A percentile compares a stretch with the other conserved stretches of the same genome.
Conservation (phyloP, 257 asterid species). For the Przewalskia tangutica region DNA sequence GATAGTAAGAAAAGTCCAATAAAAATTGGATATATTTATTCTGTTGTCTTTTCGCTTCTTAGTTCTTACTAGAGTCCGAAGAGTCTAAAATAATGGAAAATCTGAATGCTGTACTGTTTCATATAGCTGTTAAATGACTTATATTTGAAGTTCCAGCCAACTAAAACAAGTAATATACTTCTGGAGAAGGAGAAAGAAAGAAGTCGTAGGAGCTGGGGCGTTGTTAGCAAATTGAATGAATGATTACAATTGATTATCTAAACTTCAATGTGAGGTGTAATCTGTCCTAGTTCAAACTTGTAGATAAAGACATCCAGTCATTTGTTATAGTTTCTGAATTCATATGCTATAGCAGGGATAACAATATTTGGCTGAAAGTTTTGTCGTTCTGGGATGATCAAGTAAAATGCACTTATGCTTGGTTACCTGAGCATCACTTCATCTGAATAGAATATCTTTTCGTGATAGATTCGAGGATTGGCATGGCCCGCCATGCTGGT, state of each 20-base stretch:
- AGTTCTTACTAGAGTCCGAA: background rate
- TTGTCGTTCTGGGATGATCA: background rate
- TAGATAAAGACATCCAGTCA: background rate
- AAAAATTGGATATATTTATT: background rate
- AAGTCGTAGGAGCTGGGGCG: background rate
- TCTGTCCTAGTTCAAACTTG: background rate
- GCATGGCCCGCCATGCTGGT: conserved; percentile 95
- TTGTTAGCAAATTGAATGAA: background rate
- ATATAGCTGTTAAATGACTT: background rate
- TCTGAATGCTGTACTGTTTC: background rate
- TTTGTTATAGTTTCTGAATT: background rate
- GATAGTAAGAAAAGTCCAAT: background rate
- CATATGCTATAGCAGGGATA: background rate
- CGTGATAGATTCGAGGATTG: conserved; percentile 75
- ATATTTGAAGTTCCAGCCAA: background rate
- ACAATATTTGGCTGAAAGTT: background rate
- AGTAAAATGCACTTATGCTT: background rate
- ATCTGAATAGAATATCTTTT: conserved; percentile 11
- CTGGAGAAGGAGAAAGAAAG: background rate
- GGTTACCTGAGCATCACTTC: background rate
- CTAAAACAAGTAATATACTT: background rate
- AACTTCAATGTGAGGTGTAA: background rate
- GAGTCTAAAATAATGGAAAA: background rate
- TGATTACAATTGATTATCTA: background rate
- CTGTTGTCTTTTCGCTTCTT: background rate